Evolutionary conservation across 2,329 filamentous ascomycete species (phyloP), one percentile per base, ranked within the genome.

Genomic region (Fusarium praegraminearum): DNA sequence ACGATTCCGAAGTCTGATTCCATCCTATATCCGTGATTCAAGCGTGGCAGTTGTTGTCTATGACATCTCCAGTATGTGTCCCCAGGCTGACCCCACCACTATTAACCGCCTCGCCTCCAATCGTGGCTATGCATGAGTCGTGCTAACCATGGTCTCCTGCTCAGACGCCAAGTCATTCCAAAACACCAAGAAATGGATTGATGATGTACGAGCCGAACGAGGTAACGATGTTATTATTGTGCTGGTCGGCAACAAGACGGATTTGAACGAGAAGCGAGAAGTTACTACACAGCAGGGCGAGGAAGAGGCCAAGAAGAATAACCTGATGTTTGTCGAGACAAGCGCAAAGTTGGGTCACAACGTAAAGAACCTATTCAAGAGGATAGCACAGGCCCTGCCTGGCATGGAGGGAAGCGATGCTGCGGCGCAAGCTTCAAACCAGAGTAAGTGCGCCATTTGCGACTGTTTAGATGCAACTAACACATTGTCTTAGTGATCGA

Each of bases 211-310:
- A 67, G 95, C 94, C 53, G 96, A 99, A 85, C 89, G 96, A 77
- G 96, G 96, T 53, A 97, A 97, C 84, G 96, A 99, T 82, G 97
- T 99, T 65, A 99, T 99, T 76, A 98, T 99, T 76, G 96, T 99
- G 47, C 84, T 99, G 47, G 97, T 99, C 40, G 96, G 96, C 73
- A 99, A 99, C 86, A 99, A 99, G 90, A 99, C 96, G 45, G 96
- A 99, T 86, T 82, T 99, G 80, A 97, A 96, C 81, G 96, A 99
- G 81, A 98, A 98, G 87, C 89, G 96, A 57, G 95, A 99, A 82
- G 96, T 99, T 65, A 99, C 95, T 43, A 97, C 94, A 36, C 91
- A 93, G 78, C 94, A 98, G 81, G 96, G 96, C 64, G 96, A 99
- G 81, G 96, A 98, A 76, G 96, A 99, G 83, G 95, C 95, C 44